These are phyloP conservation scores for Sicyos baderoa DNA, from an alignment of 306 rosid genomes.

Conservation along the genomic window DNA sequence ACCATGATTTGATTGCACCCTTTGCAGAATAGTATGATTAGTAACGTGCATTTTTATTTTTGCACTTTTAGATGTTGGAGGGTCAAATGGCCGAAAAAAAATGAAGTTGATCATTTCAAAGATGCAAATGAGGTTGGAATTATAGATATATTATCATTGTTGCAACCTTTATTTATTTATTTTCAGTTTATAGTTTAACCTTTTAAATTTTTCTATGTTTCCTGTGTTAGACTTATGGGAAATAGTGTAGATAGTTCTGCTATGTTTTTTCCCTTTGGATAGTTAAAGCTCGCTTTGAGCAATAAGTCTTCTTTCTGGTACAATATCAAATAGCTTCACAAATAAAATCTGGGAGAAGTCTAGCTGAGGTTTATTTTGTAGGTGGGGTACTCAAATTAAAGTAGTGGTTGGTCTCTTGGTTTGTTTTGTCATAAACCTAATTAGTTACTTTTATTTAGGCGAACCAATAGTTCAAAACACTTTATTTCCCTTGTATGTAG, in stretches of 20 bases:
- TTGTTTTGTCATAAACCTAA: not conserved
- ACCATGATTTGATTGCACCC: not conserved
- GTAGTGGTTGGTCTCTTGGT: not conserved
- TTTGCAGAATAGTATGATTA: not conserved
- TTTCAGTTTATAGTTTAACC: not conserved
- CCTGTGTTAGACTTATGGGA: not conserved
- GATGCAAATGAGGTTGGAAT: constrained; percentile 89
- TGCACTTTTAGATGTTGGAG: constrained; percentile 77
- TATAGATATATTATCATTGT: not conserved
- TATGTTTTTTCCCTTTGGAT: not conserved
- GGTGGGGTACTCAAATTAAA: constrained; percentile 1
- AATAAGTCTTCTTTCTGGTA: not conserved
- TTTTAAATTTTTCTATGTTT: not conserved
- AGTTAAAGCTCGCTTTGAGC: constrained; percentile 9
- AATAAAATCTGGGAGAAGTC: not conserved
- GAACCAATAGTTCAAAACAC: not conserved
- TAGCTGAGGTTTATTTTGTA: constrained; percentile 3
- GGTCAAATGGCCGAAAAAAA: constrained; percentile 80
- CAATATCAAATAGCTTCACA: not conserved
- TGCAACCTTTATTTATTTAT: not conserved
- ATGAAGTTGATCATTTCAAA: constrained; percentile 43
- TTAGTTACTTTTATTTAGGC: not conserved
- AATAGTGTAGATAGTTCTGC: not conserved
- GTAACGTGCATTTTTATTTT: constrained; percentile 1
- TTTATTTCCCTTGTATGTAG: not conserved